A percentile compares a stretch with the other conserved stretches of the same genome.
Conservation (phyloP, 2,329 filamentous ascomycete genomes). For the Laburnicola sp. region DNA sequence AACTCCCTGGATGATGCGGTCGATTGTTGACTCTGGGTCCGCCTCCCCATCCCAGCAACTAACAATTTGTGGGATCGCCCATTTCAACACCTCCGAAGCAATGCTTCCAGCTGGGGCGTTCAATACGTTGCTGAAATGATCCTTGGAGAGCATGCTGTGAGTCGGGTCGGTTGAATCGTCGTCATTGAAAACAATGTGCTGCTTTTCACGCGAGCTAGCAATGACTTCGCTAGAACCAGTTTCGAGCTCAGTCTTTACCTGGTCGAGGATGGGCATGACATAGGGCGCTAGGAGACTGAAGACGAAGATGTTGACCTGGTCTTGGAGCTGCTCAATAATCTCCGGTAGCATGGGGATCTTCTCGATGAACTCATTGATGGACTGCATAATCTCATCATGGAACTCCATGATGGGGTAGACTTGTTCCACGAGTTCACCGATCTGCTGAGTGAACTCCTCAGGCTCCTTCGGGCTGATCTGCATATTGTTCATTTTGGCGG, state of each 20-base stretch:
- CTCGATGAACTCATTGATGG: conserved; percentile 76
- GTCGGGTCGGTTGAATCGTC: conserved; percentile 78
- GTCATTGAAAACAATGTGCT: conserved; percentile 83
- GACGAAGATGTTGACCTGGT: conserved; percentile 85
- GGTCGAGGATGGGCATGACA: conserved; percentile 79
- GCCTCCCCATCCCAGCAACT: conserved; percentile 81
- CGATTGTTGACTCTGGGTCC: conserved; percentile 70
- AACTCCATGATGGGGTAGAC: conserved; percentile 90
- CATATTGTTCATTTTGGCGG: conserved; percentile 75
- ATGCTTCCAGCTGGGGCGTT: conserved; percentile 87
- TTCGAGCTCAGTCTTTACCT: conserved; percentile 84
- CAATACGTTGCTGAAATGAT: conserved; percentile 87
- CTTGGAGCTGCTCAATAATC: conserved; percentile 81
- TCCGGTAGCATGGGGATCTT: conserved; percentile 84
- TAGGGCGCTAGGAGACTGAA: conserved; percentile 91
- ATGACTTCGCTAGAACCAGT: conserved; percentile 88
- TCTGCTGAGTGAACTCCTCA: conserved; percentile 79
- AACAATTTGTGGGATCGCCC: conserved; percentile 89
- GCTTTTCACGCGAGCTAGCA: conserved; percentile 77
- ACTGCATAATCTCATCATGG: conserved; percentile 85
- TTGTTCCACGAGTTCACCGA: conserved; percentile 72
- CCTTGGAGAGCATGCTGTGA: conserved; percentile 94
- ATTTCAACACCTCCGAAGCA: conserved; percentile 75
- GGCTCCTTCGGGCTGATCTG: conserved; percentile 76
- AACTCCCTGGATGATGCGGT: conserved; percentile 78